These are phyloP conservation scores for Penicillium ucsense DNA, from an alignment of 495 filamentous ascomycete species.

Conservation along the genomic window DNA sequence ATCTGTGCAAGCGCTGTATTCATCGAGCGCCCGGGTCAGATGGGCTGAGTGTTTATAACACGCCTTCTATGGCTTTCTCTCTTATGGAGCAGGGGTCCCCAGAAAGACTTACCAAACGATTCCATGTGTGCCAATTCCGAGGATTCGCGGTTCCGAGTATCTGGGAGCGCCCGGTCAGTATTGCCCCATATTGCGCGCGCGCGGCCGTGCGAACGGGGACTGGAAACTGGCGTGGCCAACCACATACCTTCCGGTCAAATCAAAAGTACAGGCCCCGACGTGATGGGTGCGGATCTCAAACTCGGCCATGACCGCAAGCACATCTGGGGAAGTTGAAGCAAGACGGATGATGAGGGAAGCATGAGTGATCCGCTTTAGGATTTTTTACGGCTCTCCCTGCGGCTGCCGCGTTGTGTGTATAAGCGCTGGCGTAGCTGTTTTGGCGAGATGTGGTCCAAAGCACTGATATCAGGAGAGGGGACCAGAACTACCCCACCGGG, in stretches of 20 bases:
- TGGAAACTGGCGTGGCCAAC: background rate
- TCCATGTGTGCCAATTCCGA: background rate
- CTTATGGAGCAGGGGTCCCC: no score
- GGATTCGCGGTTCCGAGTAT: background rate
- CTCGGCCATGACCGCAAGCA: background rate
- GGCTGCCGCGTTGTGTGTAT: no score
- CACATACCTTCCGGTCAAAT: background rate
- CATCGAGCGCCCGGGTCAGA: background rate
- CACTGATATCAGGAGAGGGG: no score
- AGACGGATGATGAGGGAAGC: no score
- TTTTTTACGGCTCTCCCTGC: no score
- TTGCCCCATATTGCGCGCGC: background rate
- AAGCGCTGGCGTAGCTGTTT: no score
- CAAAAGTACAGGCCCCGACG: background rate
- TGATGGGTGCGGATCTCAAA: background rate
- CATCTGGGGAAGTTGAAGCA: background rate
- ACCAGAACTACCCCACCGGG: no score
- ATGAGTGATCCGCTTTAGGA: no score
- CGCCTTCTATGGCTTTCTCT: no score
- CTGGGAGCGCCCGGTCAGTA: background rate
- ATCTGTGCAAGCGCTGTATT: background rate
- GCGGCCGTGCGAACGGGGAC: background rate
- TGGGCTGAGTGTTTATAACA: background rate
- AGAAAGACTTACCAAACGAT: background rate
- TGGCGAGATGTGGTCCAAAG: no score